These are phyloP conservation scores for Fusarium equiseti DNA, from an alignment of 2,329 filamentous ascomycete species.

Conservation along the genomic window DNA sequence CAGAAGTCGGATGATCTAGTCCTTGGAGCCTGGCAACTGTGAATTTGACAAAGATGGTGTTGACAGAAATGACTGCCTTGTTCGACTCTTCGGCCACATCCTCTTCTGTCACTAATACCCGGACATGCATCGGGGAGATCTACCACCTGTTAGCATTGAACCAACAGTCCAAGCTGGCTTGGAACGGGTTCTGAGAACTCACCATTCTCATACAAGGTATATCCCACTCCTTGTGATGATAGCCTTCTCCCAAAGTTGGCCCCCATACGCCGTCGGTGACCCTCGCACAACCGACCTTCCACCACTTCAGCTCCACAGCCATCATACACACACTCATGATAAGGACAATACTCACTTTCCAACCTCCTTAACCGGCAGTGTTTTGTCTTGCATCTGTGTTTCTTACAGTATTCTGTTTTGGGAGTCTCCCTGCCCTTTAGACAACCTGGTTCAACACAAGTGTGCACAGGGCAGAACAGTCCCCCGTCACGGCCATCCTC, in stretches of 20 bases:
- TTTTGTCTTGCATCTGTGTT: conserved; percentile 44
- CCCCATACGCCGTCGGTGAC: conserved; percentile 34
- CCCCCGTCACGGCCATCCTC: conserved; percentile 38
- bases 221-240: conserved; percentile 26
- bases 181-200: conserved; percentile 15
- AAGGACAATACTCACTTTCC: conserved; percentile 41
- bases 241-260: conserved; percentile 19
- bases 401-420: conserved; percentile 40
- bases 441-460: conserved; percentile 46
- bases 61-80: conserved; percentile 29
- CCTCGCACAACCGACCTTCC: conserved; percentile 40
- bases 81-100: conserved; percentile 26
- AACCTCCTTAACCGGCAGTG: conserved; percentile 41
- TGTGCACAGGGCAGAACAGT: conserved; percentile 46
- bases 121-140: conserved; percentile 21
- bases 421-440: conserved; percentile 23
- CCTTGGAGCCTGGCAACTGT: conserved; percentile 34
- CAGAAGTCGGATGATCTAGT: conserved; percentile 36
- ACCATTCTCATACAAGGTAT: conserved; percentile 43
- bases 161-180: neutral
- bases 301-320: conserved; percentile 44
- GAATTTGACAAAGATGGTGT: conserved; percentile 43
- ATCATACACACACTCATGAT: conserved; percentile 46
- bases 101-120: conserved; percentile 17
- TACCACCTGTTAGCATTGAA: conserved; percentile 14